Conservation (phyloP, 306 rosid species). For the Crotalaria pallida region DNA sequence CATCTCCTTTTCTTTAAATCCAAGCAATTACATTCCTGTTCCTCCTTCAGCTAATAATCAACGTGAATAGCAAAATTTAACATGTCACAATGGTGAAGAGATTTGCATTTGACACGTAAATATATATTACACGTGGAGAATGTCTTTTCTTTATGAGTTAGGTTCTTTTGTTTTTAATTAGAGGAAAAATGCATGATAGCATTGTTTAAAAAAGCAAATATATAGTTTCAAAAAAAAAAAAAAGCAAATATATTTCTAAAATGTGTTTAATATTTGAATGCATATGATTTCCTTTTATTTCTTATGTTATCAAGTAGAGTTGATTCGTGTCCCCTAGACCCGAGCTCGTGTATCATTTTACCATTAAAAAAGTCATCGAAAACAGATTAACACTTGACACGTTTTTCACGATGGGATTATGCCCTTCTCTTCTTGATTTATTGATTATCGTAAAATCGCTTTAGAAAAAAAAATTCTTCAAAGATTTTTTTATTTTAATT, state of each 20-base stretch:
- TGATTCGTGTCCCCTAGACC: conserved; percentile 33
- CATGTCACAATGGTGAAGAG: conserved; percentile 14
- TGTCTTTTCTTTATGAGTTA: conserved; percentile 15
- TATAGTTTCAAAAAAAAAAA: no score
- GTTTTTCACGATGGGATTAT: conserved; percentile 3
- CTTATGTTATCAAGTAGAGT: conserved; percentile 19
- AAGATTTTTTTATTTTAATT: no score
- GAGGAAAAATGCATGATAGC: background rate
- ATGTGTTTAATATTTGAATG: background rate
- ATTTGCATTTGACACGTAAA: conserved; percentile 26
- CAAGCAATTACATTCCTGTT: conserved; percentile 29
- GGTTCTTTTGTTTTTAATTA: background rate
- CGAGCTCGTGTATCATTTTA: conserved; percentile 20
- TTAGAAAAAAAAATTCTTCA: no score
- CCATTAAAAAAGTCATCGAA: conserved; percentile 5
- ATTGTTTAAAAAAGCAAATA: background rate
- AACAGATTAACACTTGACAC: conserved; percentile 27
- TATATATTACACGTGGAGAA: conserved; percentile 25
- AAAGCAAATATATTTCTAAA: background rate
- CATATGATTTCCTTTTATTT: no score
- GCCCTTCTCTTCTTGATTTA: conserved; percentile 8
- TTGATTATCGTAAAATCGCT: background rate
- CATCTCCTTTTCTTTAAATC: conserved; percentile 37
- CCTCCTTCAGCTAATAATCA: conserved; percentile 13
- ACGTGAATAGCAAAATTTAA: background rate